Percentiles rank a stretch among this genome's conserved stretches.
These are phyloP conservation scores for Sicyos baderoa DNA, from an alignment of 306 rosid genomes.

Conservation along the genomic window DNA sequence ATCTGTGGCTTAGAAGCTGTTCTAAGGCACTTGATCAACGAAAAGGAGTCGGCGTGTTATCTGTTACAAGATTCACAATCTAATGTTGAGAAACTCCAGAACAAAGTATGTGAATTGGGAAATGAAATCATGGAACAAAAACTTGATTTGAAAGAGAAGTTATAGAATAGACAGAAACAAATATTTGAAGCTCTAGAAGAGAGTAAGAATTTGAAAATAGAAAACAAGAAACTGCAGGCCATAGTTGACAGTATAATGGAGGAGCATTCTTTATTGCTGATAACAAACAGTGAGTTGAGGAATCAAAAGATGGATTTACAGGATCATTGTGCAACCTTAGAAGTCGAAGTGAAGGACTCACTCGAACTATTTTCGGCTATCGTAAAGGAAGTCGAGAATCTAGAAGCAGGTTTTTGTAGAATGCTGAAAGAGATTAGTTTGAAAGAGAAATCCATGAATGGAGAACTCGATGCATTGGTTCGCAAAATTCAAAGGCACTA, in stretches of 20 bases:
- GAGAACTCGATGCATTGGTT: constrained; percentile 34
- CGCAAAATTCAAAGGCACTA: constrained; percentile 30
- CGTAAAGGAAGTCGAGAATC: constrained; percentile 34
- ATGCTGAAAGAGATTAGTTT: constrained; percentile 35
- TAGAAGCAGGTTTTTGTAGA: constrained; percentile 33
- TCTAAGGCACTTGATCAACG: constrained; percentile 32
- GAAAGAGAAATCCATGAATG: constrained; percentile 30
- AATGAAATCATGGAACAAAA: constrained; percentile 32
- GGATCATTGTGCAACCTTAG: constrained; percentile 34
- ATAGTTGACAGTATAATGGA: constrained; percentile 27
- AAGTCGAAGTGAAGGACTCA: constrained; percentile 35
- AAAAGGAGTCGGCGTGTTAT: constrained; percentile 33
- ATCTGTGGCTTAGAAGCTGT: constrained; percentile 47
- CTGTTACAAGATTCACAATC: constrained; percentile 37
- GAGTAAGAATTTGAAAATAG: constrained; percentile 25
- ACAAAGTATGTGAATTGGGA: constrained; percentile 31
- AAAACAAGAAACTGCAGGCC: constrained; percentile 32
- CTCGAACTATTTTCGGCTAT: constrained; percentile 30
- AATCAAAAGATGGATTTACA: constrained; percentile 33
- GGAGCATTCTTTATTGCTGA: constrained; percentile 30
- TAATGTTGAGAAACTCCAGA: constrained; percentile 31
- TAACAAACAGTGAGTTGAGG: constrained; percentile 36
- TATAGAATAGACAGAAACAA: constrained; percentile 24
- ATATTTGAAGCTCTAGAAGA: constrained; percentile 40
- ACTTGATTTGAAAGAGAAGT: constrained; percentile 19